Evolutionary conservation across 257 asterid species (phyloP), one percentile per base, ranked within the genome.

Genomic region (Pogostemon cablin): DNA sequence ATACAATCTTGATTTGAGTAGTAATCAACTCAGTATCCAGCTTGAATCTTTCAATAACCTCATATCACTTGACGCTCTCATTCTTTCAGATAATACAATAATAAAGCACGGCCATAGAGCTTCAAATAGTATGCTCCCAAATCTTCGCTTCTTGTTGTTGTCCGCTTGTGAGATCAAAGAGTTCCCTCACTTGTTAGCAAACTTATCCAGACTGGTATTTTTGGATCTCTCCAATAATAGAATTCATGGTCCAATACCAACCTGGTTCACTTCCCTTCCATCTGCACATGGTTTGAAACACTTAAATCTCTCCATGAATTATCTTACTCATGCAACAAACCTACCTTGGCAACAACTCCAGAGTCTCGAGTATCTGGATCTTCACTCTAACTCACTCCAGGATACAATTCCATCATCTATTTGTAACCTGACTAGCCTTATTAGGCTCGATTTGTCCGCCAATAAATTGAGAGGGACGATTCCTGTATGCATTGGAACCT

Each of bases 101-200:
- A 17, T 4, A 8, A 37, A 25, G 41, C 37, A 12, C 0, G 12
- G 38, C 39, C 3, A 1, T 40, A 2, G 17, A 62, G n/a, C 10
- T 63, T 40, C 3, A 63, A 63, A 63, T 63, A 4, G 9, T 44
- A 42, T 9, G 8, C 55, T 64, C 69, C 56, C 42, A 1, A 44
- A 9, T 32, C 69, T 64, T 17, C 0, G 0, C 7, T 1, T 6
- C 1, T 44, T 63, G 55, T 9, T 8, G 6, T 3, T 43, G 15
- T 63, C 68, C 41, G 43, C 40, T 20, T 43, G 68, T 44, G 68
- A 9, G 42, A 63, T 63, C 41, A 10, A 17, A 63, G 68, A 63
- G 55, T 42, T 63, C 9, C 68, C 68, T 0, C 2, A 42, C 42
- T 8, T 63, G 25, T 20, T 20, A 9, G 44, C 42, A 63, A 43